Base-by-base conservation (phyloP, 2,329 filamentous ascomycete genomes). In the Colletotrichum sojae region DNA sequence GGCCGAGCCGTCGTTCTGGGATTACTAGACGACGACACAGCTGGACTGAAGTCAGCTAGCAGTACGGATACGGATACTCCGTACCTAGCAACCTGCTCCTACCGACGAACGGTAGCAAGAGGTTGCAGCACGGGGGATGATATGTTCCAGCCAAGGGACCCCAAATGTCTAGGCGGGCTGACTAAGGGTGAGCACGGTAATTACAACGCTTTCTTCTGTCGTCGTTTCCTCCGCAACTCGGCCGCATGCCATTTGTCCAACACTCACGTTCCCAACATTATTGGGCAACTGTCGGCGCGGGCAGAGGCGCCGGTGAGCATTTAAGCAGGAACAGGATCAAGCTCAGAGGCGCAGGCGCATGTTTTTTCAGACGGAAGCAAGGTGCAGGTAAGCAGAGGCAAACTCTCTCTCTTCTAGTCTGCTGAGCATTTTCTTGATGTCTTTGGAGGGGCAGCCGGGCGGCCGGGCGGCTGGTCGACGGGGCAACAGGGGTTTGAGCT, bases 401-500 rank as follows among this genome's bases (percentile, higher is more conserved):
- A 67, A 67, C 59, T 63, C 64, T 63, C 59, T 54, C 22, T 25
- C 22, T 67, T 62, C 40, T 40, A 45, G 58, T 49, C 51, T 57
- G 58, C 27, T 54, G 36, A 43, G 51, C 45, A 60, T 31, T 69
- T 69, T 55, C 31, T 36, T 9, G 22, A 31, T 40, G 9, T 18
- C 53, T 53, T 66, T 55, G 43, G 43, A 25, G 22, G 22, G 22
- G 22, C 22, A 25, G 22, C 22, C 22, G 62, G 55, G 48, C 63
- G 63, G 56, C 56, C 53, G 63, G 58, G 16, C 51, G 52, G 36
- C 45, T 18, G 64, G 66, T 69, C 66, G 66, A 20, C 66, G 51
- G 45, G 62, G 66, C 62, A 69, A 69, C 66, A 56, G 54, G 62
- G 66, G 66, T 27, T 68, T 43, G 61, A 60, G 61, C 61, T 67